A percentile compares a stretch with the other conserved stretches of the same genome.
These are phyloP conservation scores for Trichophaea hybrida DNA, from an alignment of 2,329 filamentous ascomycete genomes.

Conservation along the genomic window DNA sequence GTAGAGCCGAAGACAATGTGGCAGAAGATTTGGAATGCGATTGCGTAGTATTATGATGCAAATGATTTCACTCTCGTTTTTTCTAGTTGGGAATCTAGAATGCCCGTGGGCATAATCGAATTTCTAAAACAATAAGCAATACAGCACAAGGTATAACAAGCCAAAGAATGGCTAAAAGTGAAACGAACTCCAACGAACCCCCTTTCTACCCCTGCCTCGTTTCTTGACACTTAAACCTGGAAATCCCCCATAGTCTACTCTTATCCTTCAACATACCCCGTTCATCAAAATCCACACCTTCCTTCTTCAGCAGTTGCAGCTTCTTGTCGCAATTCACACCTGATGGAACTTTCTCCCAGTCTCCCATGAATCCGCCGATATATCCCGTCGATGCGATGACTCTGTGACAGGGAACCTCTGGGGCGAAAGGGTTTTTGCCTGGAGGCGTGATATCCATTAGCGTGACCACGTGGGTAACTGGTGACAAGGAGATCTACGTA, in stretches of 20 bases:
- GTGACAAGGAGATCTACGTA: conserved; percentile 33
- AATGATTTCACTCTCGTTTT: too few species aligned
- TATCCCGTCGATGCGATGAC: conserved; percentile 58
- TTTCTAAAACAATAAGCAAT: too few species aligned
- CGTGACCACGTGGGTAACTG: neutral
- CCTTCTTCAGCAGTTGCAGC: conserved; percentile 43
- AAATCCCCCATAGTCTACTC: conserved; percentile 35
- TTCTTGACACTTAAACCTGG: conserved; percentile 4
- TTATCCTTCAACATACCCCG: conserved; percentile 44
- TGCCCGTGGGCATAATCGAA: too few species aligned
- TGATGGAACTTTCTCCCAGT: conserved; percentile 47
- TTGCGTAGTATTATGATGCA: neutral
- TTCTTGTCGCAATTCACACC: conserved; percentile 52
- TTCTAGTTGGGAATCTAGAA: neutral
- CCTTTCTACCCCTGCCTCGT: too few species aligned
- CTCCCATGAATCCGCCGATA: conserved; percentile 56
- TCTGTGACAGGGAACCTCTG: conserved; percentile 66
- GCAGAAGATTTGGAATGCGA: conserved; percentile 19
- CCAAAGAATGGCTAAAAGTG: too few species aligned
- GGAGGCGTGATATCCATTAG: neutral
- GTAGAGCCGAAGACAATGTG: conserved; percentile 12
- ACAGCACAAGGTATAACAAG: too few species aligned
- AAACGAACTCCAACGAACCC: too few species aligned
- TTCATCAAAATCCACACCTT: conserved; percentile 51
- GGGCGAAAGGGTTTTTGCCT: conserved; percentile 59